Evolutionary conservation across 805 yeast species (phyloP), one percentile per base, ranked within the genome.

Genomic region (Yarrowia deformans): DNA sequence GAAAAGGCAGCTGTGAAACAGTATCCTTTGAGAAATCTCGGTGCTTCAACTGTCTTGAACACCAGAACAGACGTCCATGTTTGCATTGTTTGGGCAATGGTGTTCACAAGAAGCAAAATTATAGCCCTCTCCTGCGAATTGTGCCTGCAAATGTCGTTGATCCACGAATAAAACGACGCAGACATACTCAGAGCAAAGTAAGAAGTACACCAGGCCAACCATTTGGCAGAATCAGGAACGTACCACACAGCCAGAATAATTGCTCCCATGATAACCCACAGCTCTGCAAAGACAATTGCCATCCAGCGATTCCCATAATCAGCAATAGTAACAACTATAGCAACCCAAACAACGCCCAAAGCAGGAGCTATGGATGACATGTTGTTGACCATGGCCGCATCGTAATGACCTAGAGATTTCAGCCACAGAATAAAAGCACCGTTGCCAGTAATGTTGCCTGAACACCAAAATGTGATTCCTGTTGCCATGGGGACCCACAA

Each of bases 121-220:
- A 42, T 42, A 9, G 46, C 46, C 8, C 46, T 8, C 12, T 42
- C 46, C 8, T 42, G 46, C 4, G 46, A 16, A n/a, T 42, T 42
- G 46, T 42, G 46, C 4, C 46, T 7, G 12, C 46, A 42, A 9
- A 42, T 42, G n/a, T 42, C 46, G 19, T 42, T 42, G 19, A 42
- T 42, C 46, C 46, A 42, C 12, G 46, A 42, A 8, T 42, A 42
- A 9, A 42, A n/a, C n/a, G 46, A 42, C 8, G 46, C 46, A 16
- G 46, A 42, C 46, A 42, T 42, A 42, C 46, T 42, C 19, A 16
- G 19, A 42, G 46, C 18, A 42, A 42, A 42, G 46, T 42, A 42
- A 6, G 46, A 42, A 3, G 46, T 42, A 9, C 46, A 42, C 46
- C 46, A 42, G 10, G 46, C 46, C 12, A 42, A 19, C 46, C 46